phyloP scores from a whole-genome alignment of 495 filamentous ascomycete species.

The Neurospora sublineolata region DNA sequence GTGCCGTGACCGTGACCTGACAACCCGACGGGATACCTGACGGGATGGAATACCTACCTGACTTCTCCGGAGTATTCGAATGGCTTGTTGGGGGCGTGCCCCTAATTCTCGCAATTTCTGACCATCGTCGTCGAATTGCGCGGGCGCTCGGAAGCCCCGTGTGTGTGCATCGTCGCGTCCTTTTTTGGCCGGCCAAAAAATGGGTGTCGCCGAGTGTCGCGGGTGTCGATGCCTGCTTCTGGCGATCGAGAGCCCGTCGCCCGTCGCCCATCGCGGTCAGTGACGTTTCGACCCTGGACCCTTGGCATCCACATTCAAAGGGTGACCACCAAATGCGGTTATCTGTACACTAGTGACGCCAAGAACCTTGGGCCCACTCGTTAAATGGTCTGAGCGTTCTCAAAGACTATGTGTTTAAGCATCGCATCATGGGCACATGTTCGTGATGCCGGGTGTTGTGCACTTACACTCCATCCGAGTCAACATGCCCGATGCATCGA shows the following conservation, averaged over 20 bases:
- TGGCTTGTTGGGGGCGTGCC: neutral
- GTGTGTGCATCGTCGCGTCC: neutral
- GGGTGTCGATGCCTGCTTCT: neutral
- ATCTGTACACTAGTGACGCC: neutral
- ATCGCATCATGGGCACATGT: neutral
- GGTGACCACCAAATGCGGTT: neutral
- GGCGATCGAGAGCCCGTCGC: neutral
- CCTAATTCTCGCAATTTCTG: neutral
- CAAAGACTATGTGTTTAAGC: neutral
- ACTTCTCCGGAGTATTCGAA: neutral
- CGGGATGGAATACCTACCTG: neutral
- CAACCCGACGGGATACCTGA: neutral
- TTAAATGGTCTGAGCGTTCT: neutral
- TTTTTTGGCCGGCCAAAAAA: neutral
- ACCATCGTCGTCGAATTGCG: neutral
- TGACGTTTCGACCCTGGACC: neutral
- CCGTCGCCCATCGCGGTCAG: neutral
- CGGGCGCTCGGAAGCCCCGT: neutral
- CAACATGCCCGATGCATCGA: neutral
- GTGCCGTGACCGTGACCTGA: neutral
- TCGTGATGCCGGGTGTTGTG: neutral
- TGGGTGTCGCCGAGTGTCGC: neutral
- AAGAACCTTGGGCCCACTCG: neutral
- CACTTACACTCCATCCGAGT: neutral
- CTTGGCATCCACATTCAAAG: neutral